Percentiles rank a stretch among this genome's conserved stretches.
phyloP scores from a whole-genome alignment of 441 rosid species.

The Brassica balearica region DNA sequence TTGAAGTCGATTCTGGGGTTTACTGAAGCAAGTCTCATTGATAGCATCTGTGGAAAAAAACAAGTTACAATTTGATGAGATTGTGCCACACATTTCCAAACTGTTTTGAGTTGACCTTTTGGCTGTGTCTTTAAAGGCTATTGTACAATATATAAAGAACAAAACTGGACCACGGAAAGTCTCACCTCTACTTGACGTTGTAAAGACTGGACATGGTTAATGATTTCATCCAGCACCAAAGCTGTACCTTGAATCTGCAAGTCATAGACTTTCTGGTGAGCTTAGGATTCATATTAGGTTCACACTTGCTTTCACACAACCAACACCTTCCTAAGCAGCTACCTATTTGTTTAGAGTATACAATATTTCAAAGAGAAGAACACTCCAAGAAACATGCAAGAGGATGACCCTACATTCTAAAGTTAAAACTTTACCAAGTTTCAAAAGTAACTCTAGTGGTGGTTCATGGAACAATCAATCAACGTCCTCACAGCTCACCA shows the following conservation, averaged over 20 bases:
- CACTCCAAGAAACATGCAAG: constrained; percentile 9
- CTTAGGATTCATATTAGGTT: constrained; percentile 17
- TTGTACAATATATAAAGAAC: constrained; percentile 21
- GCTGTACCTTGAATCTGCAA: constrained; percentile 94
- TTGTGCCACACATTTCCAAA: constrained; percentile 20
- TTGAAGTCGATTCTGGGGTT: constrained; percentile 85
- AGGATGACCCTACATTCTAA: constrained; percentile 17
- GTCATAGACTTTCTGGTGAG: constrained; percentile 35
- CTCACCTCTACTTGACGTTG: constrained; percentile 93
- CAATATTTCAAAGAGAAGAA: constrained; percentile 17
- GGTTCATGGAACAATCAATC: constrained; percentile 41
- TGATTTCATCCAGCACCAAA: constrained; percentile 84
- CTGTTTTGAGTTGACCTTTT: constrained; percentile 33
- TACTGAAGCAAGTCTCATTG: constrained; percentile 94
- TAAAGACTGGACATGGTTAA: constrained; percentile 84
- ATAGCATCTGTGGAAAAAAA: constrained; percentile 71
- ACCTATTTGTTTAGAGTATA: not conserved
- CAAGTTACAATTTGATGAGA: constrained; percentile 27
- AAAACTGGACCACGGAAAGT: constrained; percentile 41
- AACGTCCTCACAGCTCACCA: constrained; percentile 38
- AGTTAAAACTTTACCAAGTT: constrained; percentile 19
- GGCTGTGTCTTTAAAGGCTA: constrained; percentile 13
- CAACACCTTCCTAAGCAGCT: constrained; percentile 10
- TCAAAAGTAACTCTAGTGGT: constrained; percentile 28
- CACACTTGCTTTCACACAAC: constrained; percentile 2